Evolutionary conservation across 2,329 filamentous ascomycete species (phyloP).

Genomic region (Venturia nashicola): DNA sequence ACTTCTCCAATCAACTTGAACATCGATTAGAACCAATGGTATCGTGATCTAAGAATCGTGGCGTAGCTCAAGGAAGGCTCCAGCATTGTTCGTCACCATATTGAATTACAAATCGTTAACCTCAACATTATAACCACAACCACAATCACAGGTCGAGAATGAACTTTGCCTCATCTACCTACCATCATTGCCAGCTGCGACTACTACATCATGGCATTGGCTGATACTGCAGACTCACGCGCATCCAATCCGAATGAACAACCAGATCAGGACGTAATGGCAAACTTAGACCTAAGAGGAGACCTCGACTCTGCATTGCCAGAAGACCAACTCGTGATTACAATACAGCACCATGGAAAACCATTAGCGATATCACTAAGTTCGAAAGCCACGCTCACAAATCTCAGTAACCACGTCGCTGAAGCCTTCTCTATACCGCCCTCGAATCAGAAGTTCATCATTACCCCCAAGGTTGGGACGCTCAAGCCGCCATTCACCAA

Average conservation of each 20-base stretch:
- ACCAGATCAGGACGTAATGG: background rate
- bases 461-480: constrained; percentile 52
- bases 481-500: constrained; percentile 54
- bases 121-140: background rate
- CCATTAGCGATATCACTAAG: constrained; percentile 36
- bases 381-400: constrained; percentile 37
- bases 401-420: constrained; percentile 49
- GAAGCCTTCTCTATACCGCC: constrained; percentile 45
- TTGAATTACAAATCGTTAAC: background rate
- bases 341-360: constrained; percentile 43
- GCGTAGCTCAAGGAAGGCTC: background rate
- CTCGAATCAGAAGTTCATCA: constrained; percentile 54
- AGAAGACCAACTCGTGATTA: constrained; percentile 14
- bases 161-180: background rate
- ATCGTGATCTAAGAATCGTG: background rate
- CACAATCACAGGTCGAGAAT: background rate
- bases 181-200: background rate
- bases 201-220: background rate
- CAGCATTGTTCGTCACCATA: background rate
- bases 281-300: background rate
- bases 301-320: background rate
- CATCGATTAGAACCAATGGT: background rate
- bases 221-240: background rate
- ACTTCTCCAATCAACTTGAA: too few species aligned
- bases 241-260: background rate